A percentile compares a stretch with the other conserved stretches of the same genome.
Evolutionary conservation across 1,139 yeast species (phyloP).

Genomic region (Pichia sp.): DNA sequence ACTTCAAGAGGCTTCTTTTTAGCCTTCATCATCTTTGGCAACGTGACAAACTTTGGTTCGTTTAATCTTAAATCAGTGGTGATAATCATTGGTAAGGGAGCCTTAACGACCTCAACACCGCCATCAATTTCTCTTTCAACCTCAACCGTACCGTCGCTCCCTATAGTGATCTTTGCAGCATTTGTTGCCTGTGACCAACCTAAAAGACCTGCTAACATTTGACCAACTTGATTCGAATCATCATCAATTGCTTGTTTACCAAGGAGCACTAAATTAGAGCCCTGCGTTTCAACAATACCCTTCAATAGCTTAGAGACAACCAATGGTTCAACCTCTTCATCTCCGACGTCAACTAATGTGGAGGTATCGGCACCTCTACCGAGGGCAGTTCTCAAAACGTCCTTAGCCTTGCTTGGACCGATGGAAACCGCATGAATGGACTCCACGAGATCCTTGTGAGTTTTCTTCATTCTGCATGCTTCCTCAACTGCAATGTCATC

Average conservation of each 20-base stretch:
- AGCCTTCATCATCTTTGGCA: slow-evolving; percentile 97
- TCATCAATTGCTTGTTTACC: slow-evolving; percentile 98
- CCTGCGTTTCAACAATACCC: slow-evolving; percentile 62
- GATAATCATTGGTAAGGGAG: slow-evolving; percentile 75
- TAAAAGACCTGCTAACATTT: slow-evolving; percentile 88
- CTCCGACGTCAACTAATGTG: slow-evolving; percentile 75
- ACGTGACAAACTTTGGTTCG: slow-evolving; percentile 88
- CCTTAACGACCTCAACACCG: slow-evolving; percentile 78
- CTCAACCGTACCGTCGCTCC: slow-evolving; percentile 45
- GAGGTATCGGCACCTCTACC: slow-evolving; percentile 93
- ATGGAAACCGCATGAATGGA: slow-evolving; percentile 87
- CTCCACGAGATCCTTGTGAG: slow-evolving; percentile 65
- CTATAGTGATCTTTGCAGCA: slow-evolving; percentile 77
- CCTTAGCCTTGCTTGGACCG: slow-evolving; percentile 84
- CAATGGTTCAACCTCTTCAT: slow-evolving; percentile 71
- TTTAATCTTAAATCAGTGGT: slow-evolving; percentile 92
- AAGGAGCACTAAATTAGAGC: slow-evolving; percentile 71
- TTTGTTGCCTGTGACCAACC: slow-evolving; percentile 98
- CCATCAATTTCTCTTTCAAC: slow-evolving; percentile 95
- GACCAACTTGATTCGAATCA: slow-evolving; percentile 95
- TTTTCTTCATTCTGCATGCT: slow-evolving; percentile 71
- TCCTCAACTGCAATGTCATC: slow-evolving; percentile 97
- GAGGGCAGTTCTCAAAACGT: slow-evolving; percentile 77
- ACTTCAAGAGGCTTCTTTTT: slow-evolving; percentile 89
- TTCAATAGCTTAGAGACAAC: slow-evolving; percentile 80